phyloP scores from a whole-genome alignment of 2,329 filamentous ascomycete genomes.

The Cercospora beticola region DNA sequence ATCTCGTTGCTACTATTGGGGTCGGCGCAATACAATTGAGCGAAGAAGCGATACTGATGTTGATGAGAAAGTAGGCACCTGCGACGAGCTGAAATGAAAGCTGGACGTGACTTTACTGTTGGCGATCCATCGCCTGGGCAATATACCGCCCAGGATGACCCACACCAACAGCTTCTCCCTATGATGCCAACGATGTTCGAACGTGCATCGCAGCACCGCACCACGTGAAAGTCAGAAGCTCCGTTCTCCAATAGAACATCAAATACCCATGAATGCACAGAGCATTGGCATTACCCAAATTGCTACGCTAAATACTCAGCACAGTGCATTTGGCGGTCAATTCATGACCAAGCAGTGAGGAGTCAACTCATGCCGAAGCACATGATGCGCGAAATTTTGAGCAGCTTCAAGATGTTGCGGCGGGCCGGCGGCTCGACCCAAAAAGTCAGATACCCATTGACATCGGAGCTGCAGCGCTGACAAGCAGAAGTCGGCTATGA shows the following conservation, averaged over 20 bases:
- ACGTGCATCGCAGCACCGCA: conserved; percentile 4
- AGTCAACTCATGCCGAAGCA: conserved; percentile 1
- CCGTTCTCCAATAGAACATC: not conserved
- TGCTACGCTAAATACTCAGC: not conserved
- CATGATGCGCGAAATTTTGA: not conserved
- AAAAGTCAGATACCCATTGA: not conserved
- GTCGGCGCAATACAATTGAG: not conserved
- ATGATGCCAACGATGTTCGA: not conserved
- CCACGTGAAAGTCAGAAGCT: not conserved
- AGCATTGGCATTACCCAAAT: not conserved
- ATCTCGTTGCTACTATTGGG: not conserved
- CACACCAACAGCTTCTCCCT: not conserved
- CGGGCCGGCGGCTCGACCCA: not conserved
- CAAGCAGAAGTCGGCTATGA: not conserved
- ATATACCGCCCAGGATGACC: conserved; percentile 4
- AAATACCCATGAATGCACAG: not conserved
- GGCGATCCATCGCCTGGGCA: not conserved
- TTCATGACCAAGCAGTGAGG: not conserved
- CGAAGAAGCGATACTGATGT: not conserved
- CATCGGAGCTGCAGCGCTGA: not conserved
- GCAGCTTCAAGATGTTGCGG: not conserved
- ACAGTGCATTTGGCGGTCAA: not conserved
- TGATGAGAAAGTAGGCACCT: not conserved
- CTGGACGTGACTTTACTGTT: not conserved
- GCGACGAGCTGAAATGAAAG: not conserved